These are phyloP conservation scores for Melaleuca alternifolia DNA, from an alignment of 345 rosid genomes.

Conservation along the genomic window DNA sequence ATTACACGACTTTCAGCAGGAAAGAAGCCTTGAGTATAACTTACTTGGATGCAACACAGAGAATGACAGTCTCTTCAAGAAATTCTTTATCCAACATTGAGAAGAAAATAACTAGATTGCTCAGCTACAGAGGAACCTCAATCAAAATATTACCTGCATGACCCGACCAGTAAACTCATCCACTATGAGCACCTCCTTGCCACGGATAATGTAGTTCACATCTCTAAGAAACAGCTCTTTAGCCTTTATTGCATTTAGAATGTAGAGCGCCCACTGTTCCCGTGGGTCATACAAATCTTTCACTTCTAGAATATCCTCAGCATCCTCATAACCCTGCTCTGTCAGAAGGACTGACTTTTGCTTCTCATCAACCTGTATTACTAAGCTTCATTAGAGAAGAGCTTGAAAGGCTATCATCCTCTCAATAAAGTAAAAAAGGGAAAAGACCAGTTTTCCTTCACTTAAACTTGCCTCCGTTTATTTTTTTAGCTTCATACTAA, in stretches of 20 bases:
- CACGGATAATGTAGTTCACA: constrained; percentile 86
- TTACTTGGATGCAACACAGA: background rate
- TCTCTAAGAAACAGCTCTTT: constrained; percentile 91
- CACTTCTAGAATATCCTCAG: constrained; percentile 82
- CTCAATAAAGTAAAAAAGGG: background rate
- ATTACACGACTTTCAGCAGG: background rate
- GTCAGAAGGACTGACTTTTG: constrained; percentile 82
- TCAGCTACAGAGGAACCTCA: background rate
- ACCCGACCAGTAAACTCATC: constrained; percentile 99
- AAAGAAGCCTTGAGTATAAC: background rate
- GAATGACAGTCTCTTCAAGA: background rate
- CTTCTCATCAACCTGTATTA: constrained; percentile 87
- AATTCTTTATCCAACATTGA: background rate
- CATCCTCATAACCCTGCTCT: constrained; percentile 97
- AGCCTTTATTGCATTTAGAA: constrained; percentile 92
- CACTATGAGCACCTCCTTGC: constrained; percentile 93
- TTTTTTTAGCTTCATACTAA: background rate
- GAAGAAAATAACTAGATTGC: background rate
- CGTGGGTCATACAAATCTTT: constrained; percentile 98
- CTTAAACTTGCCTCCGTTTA: background rate
- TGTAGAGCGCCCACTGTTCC: constrained; percentile 90
- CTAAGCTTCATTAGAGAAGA: background rate
- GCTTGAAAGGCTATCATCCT: background rate
- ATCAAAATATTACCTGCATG: constrained; percentile 63
- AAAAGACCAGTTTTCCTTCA: background rate